phyloP scores from a whole-genome alignment of 169 alveolate species.

The Plasmodium gonderi region DNA sequence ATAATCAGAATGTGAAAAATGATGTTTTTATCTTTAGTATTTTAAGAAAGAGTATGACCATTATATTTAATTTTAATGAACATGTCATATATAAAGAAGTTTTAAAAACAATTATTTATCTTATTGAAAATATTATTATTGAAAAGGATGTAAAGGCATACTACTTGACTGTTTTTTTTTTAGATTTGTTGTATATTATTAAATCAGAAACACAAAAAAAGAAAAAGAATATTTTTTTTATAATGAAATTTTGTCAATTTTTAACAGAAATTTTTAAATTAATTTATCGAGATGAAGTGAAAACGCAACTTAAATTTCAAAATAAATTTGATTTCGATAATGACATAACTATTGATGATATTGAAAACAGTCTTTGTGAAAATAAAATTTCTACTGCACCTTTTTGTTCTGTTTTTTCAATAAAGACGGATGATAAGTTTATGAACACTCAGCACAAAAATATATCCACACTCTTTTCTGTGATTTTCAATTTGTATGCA shows the following conservation, averaged over 20 bases:
- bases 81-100: conserved; percentile 57
- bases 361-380: conserved; percentile 32
- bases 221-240: conserved; percentile 48
- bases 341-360: conserved; percentile 25
- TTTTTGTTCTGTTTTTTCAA: conserved; percentile 38
- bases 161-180: conserved; percentile 47
- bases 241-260: conserved; percentile 62
- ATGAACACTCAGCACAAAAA: conserved; percentile 32
- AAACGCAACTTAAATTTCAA: conserved; percentile 5
- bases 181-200: conserved; percentile 42
- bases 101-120: conserved; percentile 25
- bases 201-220: conserved; percentile 49
- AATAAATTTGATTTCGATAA: conserved; percentile 18
- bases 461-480: conserved; percentile 39
- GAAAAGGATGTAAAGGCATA: conserved; percentile 46
- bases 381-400: conserved; percentile 19
- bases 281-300: conserved; percentile 48
- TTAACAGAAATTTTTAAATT: conserved; percentile 49
- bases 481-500: conserved; percentile 42
- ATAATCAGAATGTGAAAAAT: conserved; percentile 32
- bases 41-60: conserved; percentile 40
- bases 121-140: conserved; percentile 60
- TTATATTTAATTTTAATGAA: conserved; percentile 36
- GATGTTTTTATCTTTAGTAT: conserved; percentile 70
- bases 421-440: conserved; percentile 64